Base-by-base conservation (phyloP, 129 eudicot species). In the Lactuca sativa region DNA sequence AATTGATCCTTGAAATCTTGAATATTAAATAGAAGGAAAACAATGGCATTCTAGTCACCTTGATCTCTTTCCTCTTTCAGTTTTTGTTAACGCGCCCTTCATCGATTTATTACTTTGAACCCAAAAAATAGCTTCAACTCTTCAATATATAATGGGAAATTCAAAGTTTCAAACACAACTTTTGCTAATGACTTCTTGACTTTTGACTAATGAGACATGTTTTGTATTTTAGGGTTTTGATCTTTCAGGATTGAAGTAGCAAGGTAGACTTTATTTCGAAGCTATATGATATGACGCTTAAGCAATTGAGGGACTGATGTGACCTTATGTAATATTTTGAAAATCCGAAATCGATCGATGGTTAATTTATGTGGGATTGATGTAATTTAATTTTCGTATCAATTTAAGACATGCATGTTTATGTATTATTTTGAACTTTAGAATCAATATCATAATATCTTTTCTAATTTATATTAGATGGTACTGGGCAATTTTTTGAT, bases 231-330 rank as follows among this genome's bases (percentile, higher is more conserved):
- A 76, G 75, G 80, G 70, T 66, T 64, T 70, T 16, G 81, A 79
- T 70, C 75, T 82, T 75, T 60, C 83, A 64, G 77, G 81, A 76
- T 58, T 78, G 80, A 74, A 77, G 70, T 66, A 38, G 54, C 30
- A 9, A 43, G 6, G 37, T 30, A 16, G 25, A 69, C 38, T 11
- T 37, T 59, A 54, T 30, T 13, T 62, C 69, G 2, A 7, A 48
- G 59, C 56, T 13, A 67, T 25, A 25, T 25, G 30, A 25, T 25
- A 25, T 14, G 15, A 36, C 21, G n/a, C 15, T 67, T 30, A 66
- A 75, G 61, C 59, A 69, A 13, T 57, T 51, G 40, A 25, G 16
- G 41, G 38, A 59, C 40, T 47, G 54, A 16, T 68, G 55, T 52
- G 61, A 36, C 17, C 33, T 47, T 49, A 37, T 49, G 67, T 44